phyloP scores from a whole-genome alignment of 2,329 filamentous ascomycete genomes.

The Knufia petricola region DNA sequence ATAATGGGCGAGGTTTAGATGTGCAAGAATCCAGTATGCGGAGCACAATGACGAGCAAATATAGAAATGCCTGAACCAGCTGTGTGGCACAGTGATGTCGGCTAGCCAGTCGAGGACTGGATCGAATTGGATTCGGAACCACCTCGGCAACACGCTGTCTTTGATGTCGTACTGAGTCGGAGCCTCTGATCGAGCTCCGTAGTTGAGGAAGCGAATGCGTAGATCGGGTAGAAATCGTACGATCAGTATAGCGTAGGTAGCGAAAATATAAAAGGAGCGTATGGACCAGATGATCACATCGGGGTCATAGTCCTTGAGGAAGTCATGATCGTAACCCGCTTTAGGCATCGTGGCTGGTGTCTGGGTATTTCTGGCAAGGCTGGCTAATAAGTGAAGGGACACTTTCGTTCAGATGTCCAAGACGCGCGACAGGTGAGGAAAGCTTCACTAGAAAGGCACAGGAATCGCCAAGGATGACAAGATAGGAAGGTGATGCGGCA shows the following conservation, averaged over 20 bases:
- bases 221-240: conserved; percentile 43
- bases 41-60: conserved; percentile 59
- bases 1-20: conserved; percentile 26
- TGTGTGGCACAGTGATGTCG: conserved; percentile 63
- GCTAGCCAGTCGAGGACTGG: conserved; percentile 42
- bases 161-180: neutral
- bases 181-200: conserved; percentile 42
- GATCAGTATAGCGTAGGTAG: conserved; percentile 36
- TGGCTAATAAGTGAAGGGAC: too few species aligned
- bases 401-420: too few species aligned
- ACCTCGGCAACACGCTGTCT: conserved; percentile 2
- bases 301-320: neutral
- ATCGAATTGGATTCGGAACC: conserved; percentile 6
- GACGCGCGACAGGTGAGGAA: too few species aligned
- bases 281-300: conserved; percentile 11
- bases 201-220: conserved; percentile 48
- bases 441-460: too few species aligned
- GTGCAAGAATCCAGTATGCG: conserved; percentile 54
- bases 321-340: neutral
- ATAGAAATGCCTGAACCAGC: conserved; percentile 88
- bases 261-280: conserved; percentile 19
- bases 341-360: too few species aligned
- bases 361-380: too few species aligned
- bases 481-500: too few species aligned
- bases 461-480: too few species aligned